These are phyloP conservation scores for Trichoderma guizhouense DNA, from an alignment of 2,329 filamentous ascomycete species.

Conservation along the genomic window DNA sequence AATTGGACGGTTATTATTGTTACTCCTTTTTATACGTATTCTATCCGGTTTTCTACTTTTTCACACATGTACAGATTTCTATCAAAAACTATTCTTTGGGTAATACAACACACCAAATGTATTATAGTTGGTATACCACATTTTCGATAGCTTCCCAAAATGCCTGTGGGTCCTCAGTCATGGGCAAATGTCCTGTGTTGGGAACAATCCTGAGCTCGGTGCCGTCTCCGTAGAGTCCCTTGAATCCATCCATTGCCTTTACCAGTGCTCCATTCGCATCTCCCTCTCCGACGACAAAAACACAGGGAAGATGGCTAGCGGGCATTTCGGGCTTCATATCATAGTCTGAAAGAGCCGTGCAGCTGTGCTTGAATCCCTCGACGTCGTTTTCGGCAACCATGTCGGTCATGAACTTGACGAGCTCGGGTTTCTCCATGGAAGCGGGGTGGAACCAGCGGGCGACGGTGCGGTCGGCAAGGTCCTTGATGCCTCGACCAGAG, in stretches of 20 bases:
- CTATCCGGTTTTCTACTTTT: background rate
- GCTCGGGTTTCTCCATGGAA: slow-evolving; percentile 43
- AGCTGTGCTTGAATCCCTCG: slow-evolving; percentile 64
- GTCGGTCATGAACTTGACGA: slow-evolving; percentile 56
- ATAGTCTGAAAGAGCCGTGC: slow-evolving; percentile 69
- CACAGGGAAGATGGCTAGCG: slow-evolving; percentile 52
- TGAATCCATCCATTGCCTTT: slow-evolving; percentile 76
- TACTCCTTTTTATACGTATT: background rate
- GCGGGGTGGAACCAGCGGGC: slow-evolving; percentile 73
- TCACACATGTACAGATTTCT: background rate
- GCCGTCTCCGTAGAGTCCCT: slow-evolving; percentile 51
- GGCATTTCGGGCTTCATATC: slow-evolving; percentile 59
- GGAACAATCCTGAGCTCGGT: slow-evolving; percentile 64
- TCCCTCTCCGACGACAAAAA: slow-evolving; percentile 68
- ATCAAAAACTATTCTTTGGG: background rate
- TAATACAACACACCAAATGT: too few species aligned
- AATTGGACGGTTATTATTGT: background rate
- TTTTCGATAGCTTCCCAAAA: slow-evolving; percentile 62
- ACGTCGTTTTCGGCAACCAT: slow-evolving; percentile 70
- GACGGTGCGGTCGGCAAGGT: slow-evolving; percentile 68
- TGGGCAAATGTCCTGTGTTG: slow-evolving; percentile 74
- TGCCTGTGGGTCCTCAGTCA: slow-evolving; percentile 69
- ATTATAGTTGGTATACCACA: slow-evolving; percentile 47
- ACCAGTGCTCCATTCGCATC: slow-evolving; percentile 71
- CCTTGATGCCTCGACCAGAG: slow-evolving; percentile 56